These are phyloP conservation scores for Rhododendron vialii DNA, from an alignment of 148 eudicot genomes.

Conservation along the genomic window DNA sequence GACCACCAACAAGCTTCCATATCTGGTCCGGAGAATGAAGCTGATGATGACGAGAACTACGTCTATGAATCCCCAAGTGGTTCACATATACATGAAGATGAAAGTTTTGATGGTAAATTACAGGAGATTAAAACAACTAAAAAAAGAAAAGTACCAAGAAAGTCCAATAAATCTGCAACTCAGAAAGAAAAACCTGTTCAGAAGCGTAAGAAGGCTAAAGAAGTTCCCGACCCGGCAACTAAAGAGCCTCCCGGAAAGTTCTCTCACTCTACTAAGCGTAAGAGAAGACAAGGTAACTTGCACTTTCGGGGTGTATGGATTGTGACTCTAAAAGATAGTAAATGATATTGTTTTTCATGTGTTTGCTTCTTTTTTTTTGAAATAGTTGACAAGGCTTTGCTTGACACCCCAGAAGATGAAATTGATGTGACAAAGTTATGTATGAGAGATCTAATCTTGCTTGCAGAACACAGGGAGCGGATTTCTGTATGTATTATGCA, in stretches of 20 bases:
- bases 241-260: constrained; percentile 55
- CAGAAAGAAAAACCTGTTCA: constrained; percentile 47
- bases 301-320: background rate
- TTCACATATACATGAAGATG: constrained; percentile 20
- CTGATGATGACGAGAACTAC: constrained; percentile 18
- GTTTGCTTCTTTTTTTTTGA: background rate
- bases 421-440: constrained; percentile 47
- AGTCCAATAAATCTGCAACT: constrained; percentile 37
- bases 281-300: constrained; percentile 55
- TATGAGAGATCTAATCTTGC: constrained; percentile 58
- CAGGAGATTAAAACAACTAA: constrained; percentile 28
- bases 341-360: background rate
- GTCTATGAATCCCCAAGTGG: constrained; percentile 14
- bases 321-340: background rate
- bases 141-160: constrained; percentile 27
- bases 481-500: constrained; percentile 31
- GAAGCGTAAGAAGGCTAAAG: constrained; percentile 46
- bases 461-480: constrained; percentile 65
- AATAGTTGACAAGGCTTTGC: constrained; percentile 62
- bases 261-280: constrained; percentile 62
- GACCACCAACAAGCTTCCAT: constrained; percentile 17
- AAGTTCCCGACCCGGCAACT: constrained; percentile 28
- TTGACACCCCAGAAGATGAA: constrained; percentile 75
- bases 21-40: constrained; percentile 9
- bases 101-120: constrained; percentile 23